Conservation (phyloP, 257 asterid genomes). For the Salvia rosmarinus region DNA sequence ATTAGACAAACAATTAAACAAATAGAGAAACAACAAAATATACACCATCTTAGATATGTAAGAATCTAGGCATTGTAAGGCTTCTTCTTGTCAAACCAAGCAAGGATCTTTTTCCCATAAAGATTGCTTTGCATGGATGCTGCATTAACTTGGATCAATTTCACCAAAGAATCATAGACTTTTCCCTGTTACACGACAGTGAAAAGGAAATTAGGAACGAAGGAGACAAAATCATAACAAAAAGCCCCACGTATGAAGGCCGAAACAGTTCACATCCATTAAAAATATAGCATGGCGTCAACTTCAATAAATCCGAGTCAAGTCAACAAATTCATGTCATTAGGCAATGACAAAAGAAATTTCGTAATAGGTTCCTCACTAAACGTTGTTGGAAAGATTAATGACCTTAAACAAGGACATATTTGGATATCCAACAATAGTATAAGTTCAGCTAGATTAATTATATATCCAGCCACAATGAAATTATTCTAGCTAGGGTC, state of each 20-base stretch:
- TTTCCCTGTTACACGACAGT: constrained; percentile 47
- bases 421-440: background rate
- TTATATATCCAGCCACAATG: background rate
- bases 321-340: background rate
- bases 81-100: constrained; percentile 48
- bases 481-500: background rate
- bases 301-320: background rate
- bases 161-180: constrained; percentile 31
- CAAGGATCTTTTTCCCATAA: constrained; percentile 69
- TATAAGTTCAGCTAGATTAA: background rate
- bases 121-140: constrained; percentile 60
- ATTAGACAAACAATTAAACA: background rate
- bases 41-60: constrained; percentile 29
- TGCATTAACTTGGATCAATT: constrained; percentile 41
- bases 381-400: background rate
- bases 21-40: background rate
- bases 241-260: background rate
- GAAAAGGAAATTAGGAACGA: background rate
- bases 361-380: background rate
- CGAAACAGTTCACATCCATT: background rate
- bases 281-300: background rate
- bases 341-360: background rate
- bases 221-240: background rate
- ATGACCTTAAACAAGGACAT: constrained; percentile 11
- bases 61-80: constrained; percentile 29